Conservation (phyloP, 345 rosid genomes). For the Viola odorata region DNA sequence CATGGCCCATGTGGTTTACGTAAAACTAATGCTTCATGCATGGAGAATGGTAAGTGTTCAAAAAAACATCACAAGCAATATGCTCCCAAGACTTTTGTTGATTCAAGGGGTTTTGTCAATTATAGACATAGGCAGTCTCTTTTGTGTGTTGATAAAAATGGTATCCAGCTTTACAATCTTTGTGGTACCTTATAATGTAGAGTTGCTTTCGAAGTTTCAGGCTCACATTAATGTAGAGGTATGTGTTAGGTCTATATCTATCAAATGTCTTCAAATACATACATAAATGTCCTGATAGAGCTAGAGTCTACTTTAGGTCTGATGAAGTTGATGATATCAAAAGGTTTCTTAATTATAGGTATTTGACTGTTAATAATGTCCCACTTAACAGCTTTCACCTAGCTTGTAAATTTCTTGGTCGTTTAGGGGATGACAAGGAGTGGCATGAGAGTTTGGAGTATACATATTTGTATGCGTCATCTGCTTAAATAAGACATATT, state of each 20-base stretch:
- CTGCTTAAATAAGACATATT: not conserved
- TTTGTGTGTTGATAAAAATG: not conserved
- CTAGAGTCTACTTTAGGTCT: too few relatives aligned
- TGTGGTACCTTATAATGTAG: conserved; percentile 2
- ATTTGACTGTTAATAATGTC: not conserved
- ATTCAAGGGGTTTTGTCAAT: not conserved
- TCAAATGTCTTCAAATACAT: conserved; percentile 4
- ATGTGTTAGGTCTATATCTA: not conserved
- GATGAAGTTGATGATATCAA: not conserved
- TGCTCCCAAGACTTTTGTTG: not conserved
- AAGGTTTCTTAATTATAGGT: not conserved
- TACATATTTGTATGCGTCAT: not conserved
- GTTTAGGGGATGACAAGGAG: not conserved
- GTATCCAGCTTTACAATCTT: not conserved
- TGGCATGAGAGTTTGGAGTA: not conserved
- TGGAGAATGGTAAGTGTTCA: not conserved
- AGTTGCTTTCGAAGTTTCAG: not conserved
- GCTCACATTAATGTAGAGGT: conserved; percentile 9
- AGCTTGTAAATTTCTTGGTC: not conserved
- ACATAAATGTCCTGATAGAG: not conserved
- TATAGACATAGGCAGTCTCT: not conserved
- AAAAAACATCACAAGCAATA: not conserved
- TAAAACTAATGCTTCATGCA: not conserved
- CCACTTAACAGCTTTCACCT: not conserved
- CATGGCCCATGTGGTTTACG: not conserved